Percentiles rank a stretch among this genome's conserved stretches.
phyloP scores from a whole-genome alignment of 305 asterid genomes.

The Ajuga reptans region DNA sequence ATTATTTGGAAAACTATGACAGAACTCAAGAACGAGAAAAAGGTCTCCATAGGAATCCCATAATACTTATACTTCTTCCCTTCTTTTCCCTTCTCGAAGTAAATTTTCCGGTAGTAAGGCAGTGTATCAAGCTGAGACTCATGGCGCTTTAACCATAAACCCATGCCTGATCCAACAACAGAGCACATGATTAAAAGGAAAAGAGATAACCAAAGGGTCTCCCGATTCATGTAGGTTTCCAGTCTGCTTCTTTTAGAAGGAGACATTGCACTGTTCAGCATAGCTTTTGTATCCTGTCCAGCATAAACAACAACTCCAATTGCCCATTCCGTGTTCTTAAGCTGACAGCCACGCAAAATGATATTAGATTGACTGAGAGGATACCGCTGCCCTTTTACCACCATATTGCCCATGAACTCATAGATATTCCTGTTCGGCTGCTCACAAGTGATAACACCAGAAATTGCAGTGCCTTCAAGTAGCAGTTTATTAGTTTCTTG shows the following conservation, averaged over 20 bases:
- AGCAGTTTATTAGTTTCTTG: slow-evolving; percentile 77
- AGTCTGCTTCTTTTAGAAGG: slow-evolving; percentile 94
- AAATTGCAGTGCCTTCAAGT: slow-evolving; percentile 47
- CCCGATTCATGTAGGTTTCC: slow-evolving; percentile 91
- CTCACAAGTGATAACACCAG: slow-evolving; percentile 84
- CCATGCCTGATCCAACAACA: slow-evolving; percentile 82
- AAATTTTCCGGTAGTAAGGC: slow-evolving; percentile 80
- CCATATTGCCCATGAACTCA: slow-evolving; percentile 92
- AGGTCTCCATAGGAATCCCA: slow-evolving; percentile 92
- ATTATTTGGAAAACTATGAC: slow-evolving; percentile 94
- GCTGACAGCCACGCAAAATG: slow-evolving; percentile 92
- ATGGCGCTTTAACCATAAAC: slow-evolving; percentile 72
- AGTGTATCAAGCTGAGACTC: slow-evolving; percentile 62
- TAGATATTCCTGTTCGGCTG: slow-evolving; percentile 95
- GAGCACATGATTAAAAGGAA: slow-evolving; percentile 79
- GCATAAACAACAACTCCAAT: slow-evolving; percentile 96
- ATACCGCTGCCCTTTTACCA: slow-evolving; percentile 54
- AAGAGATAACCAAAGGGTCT: slow-evolving; percentile 84
- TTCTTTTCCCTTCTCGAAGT: slow-evolving; percentile 43
- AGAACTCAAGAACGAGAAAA: slow-evolving; percentile 89
- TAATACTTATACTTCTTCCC: slow-evolving; percentile 60
- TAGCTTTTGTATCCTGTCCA: slow-evolving; percentile 96
- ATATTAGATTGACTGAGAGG: slow-evolving; percentile 92
- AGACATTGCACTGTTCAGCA: slow-evolving; percentile 84
- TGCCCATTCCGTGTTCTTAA: slow-evolving; percentile 94